These are phyloP conservation scores for Aspergillus sclerotioniger DNA, from an alignment of 495 filamentous ascomycete species.

Conservation along the genomic window DNA sequence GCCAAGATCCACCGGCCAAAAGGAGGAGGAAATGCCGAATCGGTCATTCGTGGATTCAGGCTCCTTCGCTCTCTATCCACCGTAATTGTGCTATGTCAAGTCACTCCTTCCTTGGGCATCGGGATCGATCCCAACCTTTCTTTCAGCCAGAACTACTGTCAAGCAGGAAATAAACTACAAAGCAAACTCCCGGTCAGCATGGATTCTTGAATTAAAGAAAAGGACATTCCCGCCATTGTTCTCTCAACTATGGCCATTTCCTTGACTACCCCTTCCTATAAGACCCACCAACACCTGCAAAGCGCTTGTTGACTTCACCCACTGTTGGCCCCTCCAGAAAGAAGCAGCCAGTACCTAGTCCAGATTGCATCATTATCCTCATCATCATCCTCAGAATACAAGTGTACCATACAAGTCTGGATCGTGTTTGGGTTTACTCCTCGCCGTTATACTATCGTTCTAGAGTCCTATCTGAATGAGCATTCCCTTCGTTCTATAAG, in stretches of 20 bases:
- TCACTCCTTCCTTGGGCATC: conserved; percentile 1
- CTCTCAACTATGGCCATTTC: not conserved
- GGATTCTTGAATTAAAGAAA: not conserved
- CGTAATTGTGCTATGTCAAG: not conserved
- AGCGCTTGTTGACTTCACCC: not conserved
- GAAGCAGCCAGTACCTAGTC: not conserved
- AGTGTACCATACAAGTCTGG: too few relatives aligned
- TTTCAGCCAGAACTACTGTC: not conserved
- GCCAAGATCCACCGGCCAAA: not conserved
- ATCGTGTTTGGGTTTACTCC: too few relatives aligned
- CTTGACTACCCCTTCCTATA: not conserved
- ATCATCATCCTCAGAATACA: not conserved
- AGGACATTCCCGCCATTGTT: too few relatives aligned
- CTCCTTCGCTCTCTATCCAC: not conserved
- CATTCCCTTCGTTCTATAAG: too few relatives aligned
- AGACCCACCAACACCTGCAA: not conserved
- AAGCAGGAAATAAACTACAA: too few relatives aligned
- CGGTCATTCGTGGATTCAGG: not conserved
- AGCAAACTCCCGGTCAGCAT: too few relatives aligned
- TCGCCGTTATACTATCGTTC: too few relatives aligned
- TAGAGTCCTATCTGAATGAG: too few relatives aligned
- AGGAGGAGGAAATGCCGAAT: not conserved
- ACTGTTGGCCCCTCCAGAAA: not conserved
- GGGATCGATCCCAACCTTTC: not conserved
- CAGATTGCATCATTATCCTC: not conserved